phyloP scores from a whole-genome alignment of 1,284 basidiomycete genomes.

The Agaricales sp. region DNA sequence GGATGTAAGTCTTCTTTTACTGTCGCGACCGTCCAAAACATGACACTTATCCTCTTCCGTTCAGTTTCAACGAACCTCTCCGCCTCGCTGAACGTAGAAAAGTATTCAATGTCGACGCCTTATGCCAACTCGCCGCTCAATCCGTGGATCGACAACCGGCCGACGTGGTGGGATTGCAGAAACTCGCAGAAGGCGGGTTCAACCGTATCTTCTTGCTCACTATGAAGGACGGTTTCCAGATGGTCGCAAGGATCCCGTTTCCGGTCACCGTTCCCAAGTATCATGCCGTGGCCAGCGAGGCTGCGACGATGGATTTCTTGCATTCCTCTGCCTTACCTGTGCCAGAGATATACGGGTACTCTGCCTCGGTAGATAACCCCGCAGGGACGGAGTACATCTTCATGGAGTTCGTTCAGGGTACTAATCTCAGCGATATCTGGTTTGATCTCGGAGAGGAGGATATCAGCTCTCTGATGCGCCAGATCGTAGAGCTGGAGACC shows the following conservation, averaged over 20 bases:
- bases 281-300: neutral
- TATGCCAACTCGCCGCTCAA: neutral
- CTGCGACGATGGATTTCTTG: neutral
- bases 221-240: neutral
- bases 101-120: neutral
- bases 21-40: neutral
- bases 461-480: constrained; percentile 29
- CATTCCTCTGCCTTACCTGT: neutral
- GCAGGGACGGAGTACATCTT: constrained; percentile 42
- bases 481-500: constrained; percentile 37
- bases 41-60: neutral
- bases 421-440: constrained; percentile 35
- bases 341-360: constrained; percentile 13
- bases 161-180: neutral
- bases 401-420: constrained; percentile 38
- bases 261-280: neutral
- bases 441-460: constrained; percentile 26
- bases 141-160: neutral
- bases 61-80: neutral
- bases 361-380: constrained; percentile 33
- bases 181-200: neutral
- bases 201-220: neutral
- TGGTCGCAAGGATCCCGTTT: neutral
- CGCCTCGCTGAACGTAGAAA: neutral
- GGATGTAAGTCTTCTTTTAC: neutral